Evolutionary conservation across 73 alveolate species (phyloP), one percentile per base, ranked within the genome.

Genomic region (Symbiodinium pilosum): DNA sequence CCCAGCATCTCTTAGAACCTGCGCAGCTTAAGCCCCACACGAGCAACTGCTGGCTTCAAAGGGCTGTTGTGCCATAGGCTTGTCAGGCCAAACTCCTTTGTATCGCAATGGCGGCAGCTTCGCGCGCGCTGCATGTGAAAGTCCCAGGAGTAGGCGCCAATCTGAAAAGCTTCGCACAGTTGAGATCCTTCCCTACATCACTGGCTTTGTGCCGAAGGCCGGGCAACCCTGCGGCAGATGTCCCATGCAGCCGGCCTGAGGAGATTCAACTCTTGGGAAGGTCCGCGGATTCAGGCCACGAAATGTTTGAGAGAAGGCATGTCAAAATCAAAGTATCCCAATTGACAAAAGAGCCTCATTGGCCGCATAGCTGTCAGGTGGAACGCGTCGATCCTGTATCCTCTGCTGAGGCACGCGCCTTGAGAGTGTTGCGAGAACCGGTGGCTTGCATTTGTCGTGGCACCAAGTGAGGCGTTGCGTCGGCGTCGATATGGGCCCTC

Each of bases 341-440:
- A 2, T 51, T 51, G 68, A 51, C 28, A 51, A 51, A 51, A 7
- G 64, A 47, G n/a, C n/a, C n/a, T n/a, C n/a, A n/a, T n/a, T n/a
- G n/a, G n/a, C 68, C 26, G 71, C 0, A 54, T 4, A 24, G 26
- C 26, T 26, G 92, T 24, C 69, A 89, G 95, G 95, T 89, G 88
- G 97, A 91, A 54, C 97, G 89, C 4, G 97, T 91, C 40, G 97
- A 91, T 41, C 97, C 97, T 14, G 86, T 44, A 16, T 12, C 97
- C 44, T 43, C 68, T n/a, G 97, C 51, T 38, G 81, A 54, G 73
- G 73, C 73, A 24, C 39, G 81, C 18, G n/a, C n/a, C n/a, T n/a
- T n/a, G n/a, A n/a, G n/a, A n/a, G n/a, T 28, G 39, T 1, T 64
- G 81, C 38, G n/a, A n/a, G n/a, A n/a, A n/a, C n/a, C n/a, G n/a